These are phyloP conservation scores for Melampsora larici-populina DNA, from an alignment of 1,284 basidiomycete species.

Conservation along the genomic window DNA sequence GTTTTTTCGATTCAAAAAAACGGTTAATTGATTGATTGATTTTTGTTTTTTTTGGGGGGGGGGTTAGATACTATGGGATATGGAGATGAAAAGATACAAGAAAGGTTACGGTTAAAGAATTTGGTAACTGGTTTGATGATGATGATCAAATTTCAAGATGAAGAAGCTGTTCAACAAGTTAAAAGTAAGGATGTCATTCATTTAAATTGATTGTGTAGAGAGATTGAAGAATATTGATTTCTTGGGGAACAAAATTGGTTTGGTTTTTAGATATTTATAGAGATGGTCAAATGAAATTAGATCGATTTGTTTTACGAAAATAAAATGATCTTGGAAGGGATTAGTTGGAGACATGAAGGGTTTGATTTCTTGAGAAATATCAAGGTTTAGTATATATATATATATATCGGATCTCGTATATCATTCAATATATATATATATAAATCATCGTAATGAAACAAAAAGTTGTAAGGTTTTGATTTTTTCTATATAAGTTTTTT, in stretches of 20 bases:
- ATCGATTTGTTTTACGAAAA: background rate
- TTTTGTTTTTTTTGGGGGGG: background rate
- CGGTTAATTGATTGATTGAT: background rate
- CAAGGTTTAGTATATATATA: background rate
- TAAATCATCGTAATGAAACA: background rate
- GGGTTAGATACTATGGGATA: background rate
- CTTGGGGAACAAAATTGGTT: no score
- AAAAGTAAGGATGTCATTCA: background rate
- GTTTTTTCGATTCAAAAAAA: background rate
- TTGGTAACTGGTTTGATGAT: background rate
- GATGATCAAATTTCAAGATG: background rate
- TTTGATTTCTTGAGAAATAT: background rate
- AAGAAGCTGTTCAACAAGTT: background rate
- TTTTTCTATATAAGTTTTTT: background rate
- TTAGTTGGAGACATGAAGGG: background rate
- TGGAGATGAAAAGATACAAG: background rate
- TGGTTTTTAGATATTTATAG: background rate
- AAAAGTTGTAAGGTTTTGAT: background rate
- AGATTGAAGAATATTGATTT: background rate
- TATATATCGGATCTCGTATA: background rate
- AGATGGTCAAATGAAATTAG: constrained; percentile 3
- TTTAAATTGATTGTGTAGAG: background rate
- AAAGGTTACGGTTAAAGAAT: background rate
- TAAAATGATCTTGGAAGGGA: background rate
- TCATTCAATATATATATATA: background rate